Evolutionary conservation across 495 filamentous ascomycete species (phyloP).

Genomic region (Talaromyces stipitatus): DNA sequence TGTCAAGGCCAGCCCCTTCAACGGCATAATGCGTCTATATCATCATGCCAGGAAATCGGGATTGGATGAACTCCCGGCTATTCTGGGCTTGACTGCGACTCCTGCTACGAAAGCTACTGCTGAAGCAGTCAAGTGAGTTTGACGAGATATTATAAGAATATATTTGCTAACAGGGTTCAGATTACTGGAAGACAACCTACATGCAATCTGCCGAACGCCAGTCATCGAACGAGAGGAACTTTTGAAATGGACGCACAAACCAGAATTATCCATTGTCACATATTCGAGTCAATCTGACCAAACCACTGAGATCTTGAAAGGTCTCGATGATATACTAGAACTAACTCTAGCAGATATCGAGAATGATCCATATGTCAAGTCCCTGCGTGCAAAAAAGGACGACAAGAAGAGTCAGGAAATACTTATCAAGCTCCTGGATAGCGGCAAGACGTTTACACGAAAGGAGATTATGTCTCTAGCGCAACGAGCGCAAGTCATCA

Average conservation of each 20-base stretch:
- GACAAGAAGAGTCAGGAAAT: conserved; percentile 16
- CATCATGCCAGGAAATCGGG: conserved; percentile 31
- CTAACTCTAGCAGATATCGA: conserved; percentile 44
- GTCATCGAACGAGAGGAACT: conserved; percentile 65
- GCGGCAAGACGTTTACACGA: conserved; percentile 53
- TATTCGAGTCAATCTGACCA: conserved; percentile 4
- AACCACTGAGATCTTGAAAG: conserved; percentile 10
- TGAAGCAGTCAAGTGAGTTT: conserved; percentile 14
- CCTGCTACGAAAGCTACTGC: conserved; percentile 49
- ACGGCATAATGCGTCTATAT: conserved; percentile 78
- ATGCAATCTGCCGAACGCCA: conserved; percentile 66
- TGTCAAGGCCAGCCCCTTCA: conserved; percentile 53
- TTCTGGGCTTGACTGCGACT: conserved; percentile 82
- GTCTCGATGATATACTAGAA: conserved; percentile 16
- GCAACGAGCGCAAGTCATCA: conserved; percentile 41
- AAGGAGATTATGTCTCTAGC: conserved; percentile 55
- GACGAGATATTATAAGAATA: not conserved
- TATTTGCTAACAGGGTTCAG: conserved; percentile 18
- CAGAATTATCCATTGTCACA: conserved; percentile 19
- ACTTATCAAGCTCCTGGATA: conserved; percentile 39
- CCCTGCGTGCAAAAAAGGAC: conserved; percentile 34
- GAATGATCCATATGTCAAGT: conserved; percentile 63
- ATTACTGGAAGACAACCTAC: conserved; percentile 65
- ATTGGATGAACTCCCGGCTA: conserved; percentile 49
- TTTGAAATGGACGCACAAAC: conserved; percentile 57